These are phyloP conservation scores for Diaporthe ampelina DNA, from an alignment of 2,329 filamentous ascomycete species.

Conservation along the genomic window DNA sequence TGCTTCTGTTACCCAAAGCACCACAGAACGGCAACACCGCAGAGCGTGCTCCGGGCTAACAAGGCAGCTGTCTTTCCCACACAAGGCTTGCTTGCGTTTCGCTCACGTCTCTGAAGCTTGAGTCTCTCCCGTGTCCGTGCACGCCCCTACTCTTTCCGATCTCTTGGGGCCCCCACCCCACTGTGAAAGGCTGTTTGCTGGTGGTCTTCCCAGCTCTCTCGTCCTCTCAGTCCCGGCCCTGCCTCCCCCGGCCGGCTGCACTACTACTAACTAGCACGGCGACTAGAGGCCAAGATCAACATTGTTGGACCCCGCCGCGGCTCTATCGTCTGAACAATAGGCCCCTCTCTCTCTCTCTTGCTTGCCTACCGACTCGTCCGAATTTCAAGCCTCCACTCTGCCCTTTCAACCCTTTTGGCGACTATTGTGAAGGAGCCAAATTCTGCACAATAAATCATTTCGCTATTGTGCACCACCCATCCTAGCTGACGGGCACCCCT, in stretches of 20 bases:
- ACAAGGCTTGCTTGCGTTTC: constrained; percentile 9
- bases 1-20: neutral
- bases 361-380: constrained; percentile 21
- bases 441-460: constrained; percentile 22
- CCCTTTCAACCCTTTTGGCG: constrained; percentile 18
- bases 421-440: constrained; percentile 31
- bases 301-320: constrained; percentile 27
- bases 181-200: neutral
- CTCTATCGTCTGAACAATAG: constrained; percentile 31
- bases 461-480: constrained; percentile 26
- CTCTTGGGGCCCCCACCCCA: neutral
- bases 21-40: constrained; percentile 18
- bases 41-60: neutral
- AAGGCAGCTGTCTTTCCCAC: constrained; percentile 5
- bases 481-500: constrained; percentile 6
- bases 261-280: constrained; percentile 9
- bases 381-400: constrained; percentile 27
- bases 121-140: neutral
- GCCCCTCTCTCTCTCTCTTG: constrained; percentile 25
- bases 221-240: neutral
- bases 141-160: constrained; percentile 3
- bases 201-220: neutral
- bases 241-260: constrained; percentile 9
- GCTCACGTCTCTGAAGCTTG: neutral
- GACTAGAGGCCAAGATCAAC: constrained; percentile 23